A percentile compares a stretch with the other conserved stretches of the same genome.
Evolutionary conservation across 805 yeast genomes (phyloP).

Genomic region (Nakazawaea molendinolei): DNA sequence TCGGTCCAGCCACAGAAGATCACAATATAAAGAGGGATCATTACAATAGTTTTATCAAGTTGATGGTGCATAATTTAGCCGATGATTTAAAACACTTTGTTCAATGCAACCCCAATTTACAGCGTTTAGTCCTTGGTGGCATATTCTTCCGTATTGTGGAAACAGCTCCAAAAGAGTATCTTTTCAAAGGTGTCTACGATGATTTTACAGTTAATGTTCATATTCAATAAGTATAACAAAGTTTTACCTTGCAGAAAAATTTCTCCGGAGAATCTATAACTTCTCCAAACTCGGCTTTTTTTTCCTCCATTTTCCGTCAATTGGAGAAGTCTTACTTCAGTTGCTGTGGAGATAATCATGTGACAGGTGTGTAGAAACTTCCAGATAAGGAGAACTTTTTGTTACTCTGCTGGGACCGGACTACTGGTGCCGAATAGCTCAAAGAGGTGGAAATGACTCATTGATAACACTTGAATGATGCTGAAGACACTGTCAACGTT

Average conservation of each 20-base stretch:
- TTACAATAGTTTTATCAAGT: constrained; percentile 12
- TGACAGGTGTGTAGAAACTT: no score
- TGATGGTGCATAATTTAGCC: constrained; percentile 19
- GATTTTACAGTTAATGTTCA: constrained; percentile 13
- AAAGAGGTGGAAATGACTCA: no score
- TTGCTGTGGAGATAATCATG: constrained; percentile 1
- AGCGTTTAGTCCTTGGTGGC: constrained; percentile 21
- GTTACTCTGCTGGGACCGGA: no score
- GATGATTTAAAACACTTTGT: constrained; percentile 17
- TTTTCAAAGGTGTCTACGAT: constrained; percentile 16
- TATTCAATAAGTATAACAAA: no score
- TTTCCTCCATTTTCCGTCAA: background rate
- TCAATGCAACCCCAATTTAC: constrained; percentile 11
- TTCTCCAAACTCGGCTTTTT: no score
- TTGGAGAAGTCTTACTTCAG: background rate
- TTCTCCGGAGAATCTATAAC: no score
- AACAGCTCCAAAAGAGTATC: background rate
- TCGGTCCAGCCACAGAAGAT: constrained; percentile 13
- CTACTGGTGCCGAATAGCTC: no score
- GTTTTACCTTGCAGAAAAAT: no score
- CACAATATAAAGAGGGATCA: constrained; percentile 12
- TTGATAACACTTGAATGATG: no score
- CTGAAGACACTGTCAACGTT: no score
- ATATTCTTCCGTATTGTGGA: constrained; percentile 10
- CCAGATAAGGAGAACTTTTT: background rate